A percentile compares a stretch with the other conserved stretches of the same genome.
Evolutionary conservation across 805 yeast genomes (phyloP).

Genomic region (Kodamaea kakaduensis): DNA sequence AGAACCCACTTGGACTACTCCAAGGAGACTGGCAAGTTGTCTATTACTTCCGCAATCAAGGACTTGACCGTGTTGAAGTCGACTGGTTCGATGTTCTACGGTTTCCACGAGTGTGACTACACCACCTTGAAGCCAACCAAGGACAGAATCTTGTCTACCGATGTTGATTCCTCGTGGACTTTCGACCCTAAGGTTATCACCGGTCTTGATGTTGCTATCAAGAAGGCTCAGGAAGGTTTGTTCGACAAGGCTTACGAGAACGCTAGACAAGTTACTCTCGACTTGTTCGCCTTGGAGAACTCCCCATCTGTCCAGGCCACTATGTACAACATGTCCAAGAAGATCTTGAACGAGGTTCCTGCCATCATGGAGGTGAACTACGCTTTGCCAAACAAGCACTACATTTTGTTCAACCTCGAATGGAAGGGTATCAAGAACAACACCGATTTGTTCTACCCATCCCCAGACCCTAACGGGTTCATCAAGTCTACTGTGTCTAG

Average conservation of each 20-base stretch:
- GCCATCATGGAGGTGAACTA: slow-evolving; percentile 64
- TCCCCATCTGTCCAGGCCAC: slow-evolving; percentile 96
- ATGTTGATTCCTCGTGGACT: slow-evolving; percentile 69
- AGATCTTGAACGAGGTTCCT: slow-evolving; percentile 57
- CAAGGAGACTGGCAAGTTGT: slow-evolving; percentile 48
- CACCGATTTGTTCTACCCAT: slow-evolving; percentile 82
- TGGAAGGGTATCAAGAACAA: slow-evolving; percentile 85
- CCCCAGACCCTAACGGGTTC: slow-evolving; percentile 89
- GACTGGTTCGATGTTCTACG: slow-evolving; percentile 90
- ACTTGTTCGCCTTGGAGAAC: slow-evolving; percentile 76
- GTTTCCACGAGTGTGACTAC: slow-evolving; percentile 80
- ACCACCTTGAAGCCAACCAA: slow-evolving; percentile 80
- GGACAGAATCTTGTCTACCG: slow-evolving; percentile 87
- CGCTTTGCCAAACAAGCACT: slow-evolving; percentile 88
- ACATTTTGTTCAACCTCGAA: slow-evolving; percentile 69
- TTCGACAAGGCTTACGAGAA: slow-evolving; percentile 62
- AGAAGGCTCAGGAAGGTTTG: slow-evolving; percentile 53
- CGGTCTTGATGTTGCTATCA: slow-evolving; percentile 45
- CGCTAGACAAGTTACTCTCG: slow-evolving; percentile 68
- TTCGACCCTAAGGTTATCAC: slow-evolving; percentile 52
- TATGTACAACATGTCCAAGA: slow-evolving; percentile 86
- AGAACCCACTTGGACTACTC: slow-evolving; percentile 50
- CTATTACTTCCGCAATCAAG: slow-evolving; percentile 64
- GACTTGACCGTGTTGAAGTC: slow-evolving; percentile 83
- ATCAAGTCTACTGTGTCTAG: slow-evolving; percentile 86